Evolutionary conservation across 306 rosid genomes (phyloP).

Genomic region (Adenanthera pavonina): DNA sequence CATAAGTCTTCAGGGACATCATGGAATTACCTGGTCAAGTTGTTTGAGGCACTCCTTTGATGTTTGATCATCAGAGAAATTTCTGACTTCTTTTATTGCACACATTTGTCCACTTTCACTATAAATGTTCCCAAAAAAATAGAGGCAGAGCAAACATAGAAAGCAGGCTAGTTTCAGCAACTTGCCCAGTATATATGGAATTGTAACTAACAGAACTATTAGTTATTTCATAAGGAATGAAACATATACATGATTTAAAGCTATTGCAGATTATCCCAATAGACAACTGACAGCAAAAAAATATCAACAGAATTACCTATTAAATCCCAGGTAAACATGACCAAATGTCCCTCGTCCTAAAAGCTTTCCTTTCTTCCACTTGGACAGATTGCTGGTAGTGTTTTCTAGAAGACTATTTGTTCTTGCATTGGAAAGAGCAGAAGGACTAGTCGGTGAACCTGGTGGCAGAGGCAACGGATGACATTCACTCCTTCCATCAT

Average conservation of each 20-base stretch:
- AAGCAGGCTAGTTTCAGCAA: slow-evolving; percentile 30
- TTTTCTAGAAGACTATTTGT: slow-evolving; percentile 48
- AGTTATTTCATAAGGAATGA: slow-evolving; percentile 2
- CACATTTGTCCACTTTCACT: slow-evolving; percentile 99
- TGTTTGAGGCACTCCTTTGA: slow-evolving; percentile 95
- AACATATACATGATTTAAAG: slow-evolving; percentile 8
- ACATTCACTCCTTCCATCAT: slow-evolving; percentile 73
- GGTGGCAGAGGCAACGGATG: slow-evolving; percentile 98
- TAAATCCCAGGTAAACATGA: slow-evolving; percentile 90
- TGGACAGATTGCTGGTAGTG: slow-evolving; percentile 48
- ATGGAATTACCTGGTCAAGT: slow-evolving; percentile 77
- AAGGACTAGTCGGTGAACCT: slow-evolving; percentile 90
- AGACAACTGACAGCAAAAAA: slow-evolving; percentile 14
- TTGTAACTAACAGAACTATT: background rate
- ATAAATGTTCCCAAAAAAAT: slow-evolving; percentile 35
- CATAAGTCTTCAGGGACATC: slow-evolving; percentile 24
- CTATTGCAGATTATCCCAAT: slow-evolving; percentile 9
- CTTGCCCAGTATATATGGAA: slow-evolving; percentile 33
- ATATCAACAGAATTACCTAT: slow-evolving; percentile 58
- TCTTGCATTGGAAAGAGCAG: slow-evolving; percentile 56
- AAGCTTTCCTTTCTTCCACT: slow-evolving; percentile 96
- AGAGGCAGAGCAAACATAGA: slow-evolving; percentile 25
- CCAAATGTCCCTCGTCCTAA: slow-evolving; percentile 97
- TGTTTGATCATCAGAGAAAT: slow-evolving; percentile 77
- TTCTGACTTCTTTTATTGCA: slow-evolving; percentile 94